Conservation (phyloP, 352 stramenopile genomes). For the Achlya hypogyna region DNA sequence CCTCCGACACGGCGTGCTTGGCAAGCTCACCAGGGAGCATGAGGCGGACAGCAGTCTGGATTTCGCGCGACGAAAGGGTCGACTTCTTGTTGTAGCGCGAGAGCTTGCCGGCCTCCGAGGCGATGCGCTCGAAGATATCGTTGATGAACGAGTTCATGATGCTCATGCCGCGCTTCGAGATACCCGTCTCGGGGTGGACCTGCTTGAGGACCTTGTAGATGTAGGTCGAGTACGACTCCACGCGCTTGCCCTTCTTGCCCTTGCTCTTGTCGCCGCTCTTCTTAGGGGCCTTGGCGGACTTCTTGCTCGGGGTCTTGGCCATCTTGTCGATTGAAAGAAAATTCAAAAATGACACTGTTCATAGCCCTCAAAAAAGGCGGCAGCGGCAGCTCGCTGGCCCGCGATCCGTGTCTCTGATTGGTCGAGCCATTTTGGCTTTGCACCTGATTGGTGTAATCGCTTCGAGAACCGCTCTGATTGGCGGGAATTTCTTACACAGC, state of each 20-base stretch:
- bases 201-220: constrained; percentile 92
- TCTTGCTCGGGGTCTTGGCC: constrained; percentile 95
- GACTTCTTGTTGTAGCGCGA: constrained; percentile 99
- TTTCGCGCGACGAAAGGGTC: constrained; percentile 93
- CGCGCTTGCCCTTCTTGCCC: constrained; percentile 65
- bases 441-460: neutral
- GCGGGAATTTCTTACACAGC: neutral
- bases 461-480: constrained; percentile 15
- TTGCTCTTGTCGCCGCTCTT: constrained; percentile 66
- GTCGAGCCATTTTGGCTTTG: neutral
- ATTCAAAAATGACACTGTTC: constrained; percentile 24
- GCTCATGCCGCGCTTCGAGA: constrained; percentile 96
- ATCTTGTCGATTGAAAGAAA: constrained; percentile 35
- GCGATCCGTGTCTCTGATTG: neutral
- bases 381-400: neutral
- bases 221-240: constrained; percentile 86
- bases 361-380: too few relatives aligned
- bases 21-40: constrained; percentile 95
- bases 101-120: constrained; percentile 92
- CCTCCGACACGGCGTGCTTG: constrained; percentile 96
- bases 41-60: constrained; percentile 92
- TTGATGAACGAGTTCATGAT: constrained; percentile 99
- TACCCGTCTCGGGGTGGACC: constrained; percentile 95
- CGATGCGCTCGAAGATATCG: constrained; percentile 98
- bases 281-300: constrained; percentile 74